Base-by-base conservation (phyloP, 164 flowering plant genomes). In the Vitis cinerea region DNA sequence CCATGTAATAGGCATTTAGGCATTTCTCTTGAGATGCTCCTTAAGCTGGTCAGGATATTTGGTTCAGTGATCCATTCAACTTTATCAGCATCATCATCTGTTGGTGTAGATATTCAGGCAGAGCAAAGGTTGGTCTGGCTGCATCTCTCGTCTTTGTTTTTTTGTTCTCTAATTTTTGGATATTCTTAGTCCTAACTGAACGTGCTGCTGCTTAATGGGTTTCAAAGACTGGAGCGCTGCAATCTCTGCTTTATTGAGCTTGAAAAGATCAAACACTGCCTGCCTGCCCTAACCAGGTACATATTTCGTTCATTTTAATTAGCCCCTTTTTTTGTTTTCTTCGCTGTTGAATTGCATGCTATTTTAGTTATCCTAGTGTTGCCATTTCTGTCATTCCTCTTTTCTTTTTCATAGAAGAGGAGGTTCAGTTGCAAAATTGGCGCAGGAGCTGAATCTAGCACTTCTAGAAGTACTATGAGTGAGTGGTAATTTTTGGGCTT, bases 71-170 rank as follows among this genome's bases (percentile, higher is more conserved):
- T 95, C 57, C 87, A 89, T 77, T 88, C 99, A 59, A 75, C 97
- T 23, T 6, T 93, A 72, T 93, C 96, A 50, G 92, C 93, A 61
- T 82, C 92, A 58, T 71, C 93, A 51, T 75, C 94, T 66, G 98
- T 95, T 70, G 99, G 99, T 70, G 97, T 95, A 8, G 97, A 95
- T 77, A 86, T 95, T 65, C 94, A 93, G 81, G 96, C 93, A 62
- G 99, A 95, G 76, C 88, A 91, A 81, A 93, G 99, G 99, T 95
- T 9, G 67, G 77, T 50, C 51, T 58, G 60, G 3, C 37, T 61
- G 50, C 29, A 17, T 30, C 59, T 23, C 11, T 50, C 19, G 13
- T 66, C 10, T n/a, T 13, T 59, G 10, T 58, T 44, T 9, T 56
- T 48, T 16, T 61, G 10, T 57, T 10, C 9, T 2, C 44, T 23